Evolutionary conservation across 2,329 filamentous ascomycete genomes (phyloP), one percentile per base, ranked within the genome.

Genomic region (Penicillium sp.): DNA sequence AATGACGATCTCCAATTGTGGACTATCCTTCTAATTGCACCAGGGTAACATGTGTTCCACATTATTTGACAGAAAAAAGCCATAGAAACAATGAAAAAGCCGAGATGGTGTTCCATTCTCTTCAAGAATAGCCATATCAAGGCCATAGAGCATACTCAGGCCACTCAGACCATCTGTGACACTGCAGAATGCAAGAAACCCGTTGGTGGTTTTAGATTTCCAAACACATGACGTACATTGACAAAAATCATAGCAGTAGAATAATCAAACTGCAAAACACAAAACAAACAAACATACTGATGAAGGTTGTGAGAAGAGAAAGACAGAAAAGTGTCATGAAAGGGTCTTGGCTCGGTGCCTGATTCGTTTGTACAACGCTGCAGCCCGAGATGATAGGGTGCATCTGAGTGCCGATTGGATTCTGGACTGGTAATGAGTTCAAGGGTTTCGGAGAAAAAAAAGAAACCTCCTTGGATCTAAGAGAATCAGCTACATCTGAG

Each of bases 321-420:
- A 27, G 24, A 27, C 24, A 27, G 24, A 27, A 27, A 27, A 34
- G 4, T 14, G 13, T 7, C 10, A 34, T n/a, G 13, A 16, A 42
- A 45, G 45, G 14, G 34, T 43, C 57, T 32, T 53, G 53, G 52
- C 43, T 63, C 53, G 52, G 58, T 63, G 55, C 61, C 60, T 63
- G 60, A 60, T 57, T 39, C 53, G 49, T 58, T 58, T 53, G 60
- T 64, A 48, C 47, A 42, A 64, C 61, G 50, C 41, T 56, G 44
- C 32, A 54, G 40, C 38, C 46, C 41, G 40, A 52, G 11, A 53
- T 42, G 41, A 18, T 50, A 57, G 44, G 49, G 50, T 43, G 50
- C 29, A 34, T 56, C 45, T 53, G 29, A 45, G 18, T 16, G 42
- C 43, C 42, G 18, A 57, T 63, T 64, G 31, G 5, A 45, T 53